Percentiles rank a stretch among this genome's conserved stretches.
These are phyloP conservation scores for Starmerella asiatica DNA, from an alignment of 805 yeast genomes.

Conservation along the genomic window DNA sequence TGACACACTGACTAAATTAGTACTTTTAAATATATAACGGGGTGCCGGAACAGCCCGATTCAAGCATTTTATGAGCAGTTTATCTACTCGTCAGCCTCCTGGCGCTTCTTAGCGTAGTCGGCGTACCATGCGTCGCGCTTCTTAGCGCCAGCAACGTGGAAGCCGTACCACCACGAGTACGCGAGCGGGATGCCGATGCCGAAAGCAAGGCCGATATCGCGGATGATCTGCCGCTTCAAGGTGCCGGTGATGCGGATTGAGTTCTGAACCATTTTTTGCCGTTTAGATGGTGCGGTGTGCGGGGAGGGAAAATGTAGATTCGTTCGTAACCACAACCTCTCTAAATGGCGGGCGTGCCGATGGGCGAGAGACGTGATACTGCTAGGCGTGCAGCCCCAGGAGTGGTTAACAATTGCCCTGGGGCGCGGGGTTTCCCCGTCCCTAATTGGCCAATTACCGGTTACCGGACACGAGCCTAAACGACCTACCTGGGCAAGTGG, in stretches of 20 bases:
- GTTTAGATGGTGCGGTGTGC: not conserved
- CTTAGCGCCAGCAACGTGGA: constrained; percentile 60
- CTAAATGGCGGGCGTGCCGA: no score
- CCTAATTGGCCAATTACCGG: constrained; percentile 1
- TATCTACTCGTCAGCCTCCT: constrained; percentile 14
- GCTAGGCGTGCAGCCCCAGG: no score
- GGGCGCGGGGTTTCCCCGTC: no score
- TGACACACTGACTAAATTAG: no score
- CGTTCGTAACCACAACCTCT: no score
- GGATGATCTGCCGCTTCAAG: constrained; percentile 63
- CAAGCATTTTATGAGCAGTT: no score
- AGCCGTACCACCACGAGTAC: constrained; percentile 70
- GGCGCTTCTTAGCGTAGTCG: constrained; percentile 59
- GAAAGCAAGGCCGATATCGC: constrained; percentile 47
- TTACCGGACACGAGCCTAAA: constrained; percentile 1
- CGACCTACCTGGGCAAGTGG: not conserved
- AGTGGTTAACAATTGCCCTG: no score
- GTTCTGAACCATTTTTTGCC: constrained; percentile 19
- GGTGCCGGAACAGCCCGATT: no score
- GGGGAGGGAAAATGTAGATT: no score
- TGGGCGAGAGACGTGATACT: no score
- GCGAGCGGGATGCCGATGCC: constrained; percentile 49
- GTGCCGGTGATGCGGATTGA: constrained; percentile 46
- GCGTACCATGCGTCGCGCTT: constrained; percentile 79
- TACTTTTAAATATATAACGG: no score